Conservation (phyloP, 768 basidiomycete genomes). For the Russula virescens region DNA sequence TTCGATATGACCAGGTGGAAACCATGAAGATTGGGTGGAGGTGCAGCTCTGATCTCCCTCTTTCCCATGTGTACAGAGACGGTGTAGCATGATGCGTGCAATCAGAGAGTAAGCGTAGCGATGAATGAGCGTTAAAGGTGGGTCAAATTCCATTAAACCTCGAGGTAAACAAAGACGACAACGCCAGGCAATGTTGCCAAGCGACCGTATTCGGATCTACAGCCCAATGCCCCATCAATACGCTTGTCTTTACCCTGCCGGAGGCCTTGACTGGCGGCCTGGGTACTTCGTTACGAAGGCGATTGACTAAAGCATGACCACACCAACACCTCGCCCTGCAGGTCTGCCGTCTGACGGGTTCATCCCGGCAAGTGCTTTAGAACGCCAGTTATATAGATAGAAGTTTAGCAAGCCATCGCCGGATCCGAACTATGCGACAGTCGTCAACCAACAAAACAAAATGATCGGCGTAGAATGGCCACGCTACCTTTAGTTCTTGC, state of each 20-base stretch:
- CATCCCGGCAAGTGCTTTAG: slow-evolving; percentile 70
- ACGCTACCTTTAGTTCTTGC: slow-evolving; percentile 70
- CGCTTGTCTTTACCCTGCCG: background rate
- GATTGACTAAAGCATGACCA: slow-evolving; percentile 83
- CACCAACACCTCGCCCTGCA: slow-evolving; percentile 80
- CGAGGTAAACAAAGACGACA: background rate
- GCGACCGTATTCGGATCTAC: background rate
- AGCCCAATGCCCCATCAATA: background rate
- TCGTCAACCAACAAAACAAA: slow-evolving; percentile 12
- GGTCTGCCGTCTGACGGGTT: slow-evolving; percentile 42
- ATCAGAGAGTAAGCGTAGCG: too few relatives aligned
- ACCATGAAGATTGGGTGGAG: too few relatives aligned
- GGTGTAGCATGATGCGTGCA: too few relatives aligned
- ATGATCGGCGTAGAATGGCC: slow-evolving; percentile 18
- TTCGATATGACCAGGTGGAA: too few relatives aligned
- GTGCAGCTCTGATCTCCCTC: too few relatives aligned
- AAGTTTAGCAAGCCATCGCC: slow-evolving; percentile 91
- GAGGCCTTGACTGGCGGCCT: background rate
- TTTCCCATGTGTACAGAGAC: too few relatives aligned
- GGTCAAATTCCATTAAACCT: too few relatives aligned
- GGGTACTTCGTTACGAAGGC: background rate
- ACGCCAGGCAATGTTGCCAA: background rate
- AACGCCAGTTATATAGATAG: slow-evolving; percentile 95
- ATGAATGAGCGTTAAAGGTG: too few relatives aligned
- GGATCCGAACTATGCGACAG: slow-evolving; percentile 65